Base-by-base conservation (phyloP, 768 basidiomycete species). In the Tricholoma terreum region DNA sequence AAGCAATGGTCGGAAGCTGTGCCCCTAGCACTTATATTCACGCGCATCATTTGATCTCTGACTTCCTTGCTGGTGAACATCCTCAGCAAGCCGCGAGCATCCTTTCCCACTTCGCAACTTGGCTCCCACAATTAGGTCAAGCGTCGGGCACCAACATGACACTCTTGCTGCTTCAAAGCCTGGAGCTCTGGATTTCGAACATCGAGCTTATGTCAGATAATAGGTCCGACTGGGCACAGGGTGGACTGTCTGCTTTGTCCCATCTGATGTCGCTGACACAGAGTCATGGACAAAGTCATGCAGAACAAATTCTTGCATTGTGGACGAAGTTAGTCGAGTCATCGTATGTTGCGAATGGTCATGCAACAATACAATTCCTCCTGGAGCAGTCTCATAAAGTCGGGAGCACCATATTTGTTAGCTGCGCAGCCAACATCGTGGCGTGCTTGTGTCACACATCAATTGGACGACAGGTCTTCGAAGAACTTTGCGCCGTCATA, bases 381-480 rank as follows among this genome's bases (percentile, higher is more conserved):
- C 76, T 96, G 34, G 92, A 94, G 62, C 92, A 96, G 64, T 90
- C 92, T 1, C 85, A 89, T 61, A 90, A 89, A 69, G 86, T 94
- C 42, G 87, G 89, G 36, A 93, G 84, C 61, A 79, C 81, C 4
- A 81, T 84, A 14, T 95, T 92, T 70, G 82, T 96, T 57, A 77
- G 77, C 43, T 90, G 90, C 64, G 89, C 90, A 1, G 84, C 89
- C 43, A 87, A 87, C 61, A 84, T 95, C 52, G 82, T 96, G 19
- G 88, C 92, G 0, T 94, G 86, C 62, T 79, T 98, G 6, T 91
- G 90, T 52, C 87, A 90, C 56, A 90, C 89, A 22, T 77, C 78
- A 14, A 81, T 86, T 14, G 92, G 90, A 3, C 78, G 81, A 6
- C 78, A 86, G 54, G 81, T 93, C 33, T 90, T 93, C 63, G 84